Conservation (phyloP, 192 early-diverging fungal species). For the Lobosporangium transversale region DNA sequence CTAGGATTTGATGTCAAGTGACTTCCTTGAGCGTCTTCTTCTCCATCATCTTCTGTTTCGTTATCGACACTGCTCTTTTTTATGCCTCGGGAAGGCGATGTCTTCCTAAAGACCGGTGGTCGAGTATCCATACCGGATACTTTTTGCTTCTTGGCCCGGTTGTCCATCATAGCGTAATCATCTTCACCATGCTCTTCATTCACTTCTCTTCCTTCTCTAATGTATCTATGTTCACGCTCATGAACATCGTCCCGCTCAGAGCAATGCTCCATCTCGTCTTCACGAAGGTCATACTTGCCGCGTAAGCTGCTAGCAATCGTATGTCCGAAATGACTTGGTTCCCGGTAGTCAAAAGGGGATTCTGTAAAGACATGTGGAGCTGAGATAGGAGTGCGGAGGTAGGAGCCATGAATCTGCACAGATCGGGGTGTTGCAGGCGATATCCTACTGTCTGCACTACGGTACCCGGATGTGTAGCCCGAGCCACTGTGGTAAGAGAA, state of each 20-base stretch:
- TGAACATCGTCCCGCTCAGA: conserved; percentile 21
- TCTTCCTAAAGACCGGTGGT: background rate
- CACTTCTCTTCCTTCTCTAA: background rate
- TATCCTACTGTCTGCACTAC: conserved; percentile 5
- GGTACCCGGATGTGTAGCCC: background rate
- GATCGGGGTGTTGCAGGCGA: conserved; percentile 45
- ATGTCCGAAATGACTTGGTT: background rate
- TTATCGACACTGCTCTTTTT: background rate
- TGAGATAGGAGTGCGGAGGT: background rate
- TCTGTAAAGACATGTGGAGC: conserved; percentile 16
- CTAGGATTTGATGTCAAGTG: conserved; percentile 11
- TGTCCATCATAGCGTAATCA: background rate
- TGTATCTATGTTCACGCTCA: conserved; percentile 2
- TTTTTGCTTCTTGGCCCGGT: background rate
- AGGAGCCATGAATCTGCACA: background rate
- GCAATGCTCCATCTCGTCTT: conserved; percentile 27
- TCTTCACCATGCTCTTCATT: background rate
- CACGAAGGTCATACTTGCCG: conserved; percentile 1
- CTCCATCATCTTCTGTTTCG: background rate
- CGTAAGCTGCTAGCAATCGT: background rate
- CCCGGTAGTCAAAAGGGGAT: conserved; percentile 25
- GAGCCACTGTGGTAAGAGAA: conserved; percentile 18
- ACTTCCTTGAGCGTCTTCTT: background rate
- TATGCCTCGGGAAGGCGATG: background rate
- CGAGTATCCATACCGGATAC: too few relatives aligned